Base-by-base conservation (phyloP, 2,329 filamentous ascomycete species). In the Emydomyces testavorans region DNA sequence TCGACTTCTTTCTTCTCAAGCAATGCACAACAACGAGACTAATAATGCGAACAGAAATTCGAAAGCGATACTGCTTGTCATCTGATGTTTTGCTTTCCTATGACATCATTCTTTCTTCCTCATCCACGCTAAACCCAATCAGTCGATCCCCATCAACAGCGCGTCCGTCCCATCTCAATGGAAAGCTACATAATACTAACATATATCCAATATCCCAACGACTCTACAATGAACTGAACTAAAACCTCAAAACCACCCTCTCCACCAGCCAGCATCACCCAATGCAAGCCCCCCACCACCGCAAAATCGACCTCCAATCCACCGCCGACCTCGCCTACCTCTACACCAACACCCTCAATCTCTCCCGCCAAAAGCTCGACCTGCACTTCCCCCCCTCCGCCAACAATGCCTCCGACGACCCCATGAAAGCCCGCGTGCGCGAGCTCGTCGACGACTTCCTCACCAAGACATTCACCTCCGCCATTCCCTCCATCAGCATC, bases 301-400 rank as follows among this genome's bases (percentile, higher is more conserved):
- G 71, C 55, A 72, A 71, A 57, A 66, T 73, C 57, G 71, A 73
- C 51, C 65, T 73, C n/a, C 71, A 73, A 58, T 69, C 71, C 37
- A 61, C 70, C 47, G 63, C 65, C 50, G 71, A 73, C 60, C 66
- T 73, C 43, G 67, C 65, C 46, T 73, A 71, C 50, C 69, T 73
- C 40, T 68, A 71, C 52, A 58, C 61, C 52, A 73, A 73, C 57
- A 65, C 70, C 21, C 55, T 66, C 48, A 60, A 62, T 3, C 60
- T 67, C 50, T 70, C 71, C 18, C 69, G 65, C 49, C 62, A 67
- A 54, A 73, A 72, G 58, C 61, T 73, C 48, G 70, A 73, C 54
- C 62, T 71, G 20, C 65, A 71, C 51, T 65, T 73, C 11, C 71
- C 71, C 46, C 70, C 64, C 20, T 68, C 67, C 13, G 68, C 68